These are phyloP conservation scores for Leptographium wingfieldii DNA, from an alignment of 2,329 filamentous ascomycete species.

Conservation along the genomic window DNA sequence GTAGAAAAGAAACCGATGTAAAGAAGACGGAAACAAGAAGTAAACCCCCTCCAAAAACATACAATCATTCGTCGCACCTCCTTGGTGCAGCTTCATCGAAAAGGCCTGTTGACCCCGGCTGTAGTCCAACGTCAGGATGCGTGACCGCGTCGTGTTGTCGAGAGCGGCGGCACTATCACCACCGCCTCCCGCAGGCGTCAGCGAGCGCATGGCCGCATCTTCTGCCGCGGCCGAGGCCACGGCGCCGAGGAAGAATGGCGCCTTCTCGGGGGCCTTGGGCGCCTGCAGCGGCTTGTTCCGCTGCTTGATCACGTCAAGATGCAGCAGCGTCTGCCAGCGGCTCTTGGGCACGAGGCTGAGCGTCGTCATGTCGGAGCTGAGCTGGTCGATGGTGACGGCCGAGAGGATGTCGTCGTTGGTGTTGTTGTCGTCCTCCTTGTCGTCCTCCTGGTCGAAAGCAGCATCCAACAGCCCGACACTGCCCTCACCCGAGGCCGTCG, in stretches of 20 bases:
- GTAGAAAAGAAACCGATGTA: too few species aligned
- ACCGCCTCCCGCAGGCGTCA: conserved; percentile 8
- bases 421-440: conserved; percentile 29
- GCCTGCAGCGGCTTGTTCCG: conserved; percentile 90
- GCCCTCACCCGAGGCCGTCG: conserved; percentile 72
- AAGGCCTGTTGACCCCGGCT: conserved; percentile 45
- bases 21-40: not conserved
- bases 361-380: conserved; percentile 73
- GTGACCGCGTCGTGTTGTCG: conserved; percentile 30
- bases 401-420: conserved; percentile 42
- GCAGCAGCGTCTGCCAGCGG: conserved; percentile 86
- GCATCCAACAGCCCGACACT: conserved; percentile 64
- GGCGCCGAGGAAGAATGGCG: conserved; percentile 37
- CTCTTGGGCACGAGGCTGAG: conserved; percentile 81
- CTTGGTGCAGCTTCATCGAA: conserved; percentile 41
- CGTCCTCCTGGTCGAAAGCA: conserved; percentile 48
- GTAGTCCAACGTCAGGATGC: conserved; percentile 56
- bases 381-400: conserved; percentile 55
- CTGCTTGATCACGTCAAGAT: conserved; percentile 83
- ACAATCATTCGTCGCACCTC: conserved; percentile 47
- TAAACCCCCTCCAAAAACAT: conserved; percentile 20
- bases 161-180: not conserved
- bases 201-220: not conserved
- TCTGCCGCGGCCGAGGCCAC: conserved; percentile 10
- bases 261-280: conserved; percentile 84